Conservation (phyloP, 208 protist genomes). For the Trichomonas tenax region DNA sequence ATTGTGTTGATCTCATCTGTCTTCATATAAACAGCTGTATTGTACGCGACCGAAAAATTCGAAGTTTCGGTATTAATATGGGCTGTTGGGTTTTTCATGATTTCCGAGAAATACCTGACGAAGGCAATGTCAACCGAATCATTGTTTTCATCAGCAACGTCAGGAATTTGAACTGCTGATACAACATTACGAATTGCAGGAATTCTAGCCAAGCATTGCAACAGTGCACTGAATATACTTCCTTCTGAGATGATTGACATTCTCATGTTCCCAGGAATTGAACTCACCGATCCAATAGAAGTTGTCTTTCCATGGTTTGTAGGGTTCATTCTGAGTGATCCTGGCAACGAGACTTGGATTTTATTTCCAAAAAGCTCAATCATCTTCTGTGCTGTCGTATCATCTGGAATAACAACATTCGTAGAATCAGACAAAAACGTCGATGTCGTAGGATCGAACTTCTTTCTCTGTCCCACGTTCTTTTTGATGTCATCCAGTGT, state of each 20-base stretch:
- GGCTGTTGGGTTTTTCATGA: not conserved
- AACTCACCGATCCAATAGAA: not conserved
- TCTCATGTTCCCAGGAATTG: not conserved
- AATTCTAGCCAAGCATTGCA: not conserved
- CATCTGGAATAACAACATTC: not conserved
- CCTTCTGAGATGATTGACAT: not conserved
- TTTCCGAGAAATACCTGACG: not conserved
- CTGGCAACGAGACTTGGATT: not conserved
- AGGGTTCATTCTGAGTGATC: not conserved
- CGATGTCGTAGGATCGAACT: not conserved
- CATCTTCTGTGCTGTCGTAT: not conserved
- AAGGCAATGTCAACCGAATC: not conserved
- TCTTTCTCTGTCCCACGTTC: not conserved
- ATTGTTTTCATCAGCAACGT: not conserved
- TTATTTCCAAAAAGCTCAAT: not conserved
- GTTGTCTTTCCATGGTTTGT: not conserved
- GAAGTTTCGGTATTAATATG: not conserved
- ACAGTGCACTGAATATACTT: not conserved
- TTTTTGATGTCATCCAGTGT: not conserved
- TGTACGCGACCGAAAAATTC: not conserved
- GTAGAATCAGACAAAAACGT: not conserved
- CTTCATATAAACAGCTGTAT: not conserved
- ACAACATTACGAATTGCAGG: not conserved
- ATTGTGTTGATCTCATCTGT: not conserved
- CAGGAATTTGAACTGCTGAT: not conserved